Conservation (phyloP, 2,329 filamentous ascomycete genomes). For the Dactylellina cionopaga region DNA sequence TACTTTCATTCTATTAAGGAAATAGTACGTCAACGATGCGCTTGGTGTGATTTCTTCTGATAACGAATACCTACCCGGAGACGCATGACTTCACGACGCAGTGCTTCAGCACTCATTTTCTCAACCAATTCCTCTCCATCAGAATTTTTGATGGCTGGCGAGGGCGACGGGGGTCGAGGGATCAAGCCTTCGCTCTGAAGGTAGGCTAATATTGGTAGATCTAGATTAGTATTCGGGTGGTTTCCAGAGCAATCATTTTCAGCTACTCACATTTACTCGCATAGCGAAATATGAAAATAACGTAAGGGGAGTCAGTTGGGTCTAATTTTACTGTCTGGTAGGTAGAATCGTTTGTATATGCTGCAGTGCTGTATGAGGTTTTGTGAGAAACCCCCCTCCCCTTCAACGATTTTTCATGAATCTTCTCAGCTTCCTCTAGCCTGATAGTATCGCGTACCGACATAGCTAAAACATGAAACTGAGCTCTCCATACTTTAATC, state of each 20-base stretch:
- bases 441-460: not conserved
- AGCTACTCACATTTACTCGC: slow-evolving; percentile 30
- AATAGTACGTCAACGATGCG: not conserved
- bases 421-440: not conserved
- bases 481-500: slow-evolving; percentile 3
- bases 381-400: slow-evolving; percentile 33
- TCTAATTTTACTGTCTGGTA: not conserved
- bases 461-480: not conserved
- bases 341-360: not conserved
- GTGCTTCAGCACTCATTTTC: slow-evolving; percentile 21
- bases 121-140: not conserved
- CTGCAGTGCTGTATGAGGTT: not conserved
- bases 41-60: not conserved
- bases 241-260: too few relatives aligned
- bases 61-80: slow-evolving; percentile 13
- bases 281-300: slow-evolving; percentile 38
- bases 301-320: slow-evolving; percentile 2
- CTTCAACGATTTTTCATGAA: slow-evolving; percentile 41
- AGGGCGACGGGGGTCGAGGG: slow-evolving; percentile 23
- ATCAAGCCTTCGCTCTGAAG: slow-evolving; percentile 38
- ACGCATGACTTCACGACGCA: slow-evolving; percentile 17
- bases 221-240: not conserved
- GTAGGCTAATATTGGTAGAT: not conserved
- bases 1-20: not conserved
- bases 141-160: not conserved